These are phyloP conservation scores for Phalaenopsis aphrodite DNA, from an alignment of 106 monocot species.

Conservation along the genomic window DNA sequence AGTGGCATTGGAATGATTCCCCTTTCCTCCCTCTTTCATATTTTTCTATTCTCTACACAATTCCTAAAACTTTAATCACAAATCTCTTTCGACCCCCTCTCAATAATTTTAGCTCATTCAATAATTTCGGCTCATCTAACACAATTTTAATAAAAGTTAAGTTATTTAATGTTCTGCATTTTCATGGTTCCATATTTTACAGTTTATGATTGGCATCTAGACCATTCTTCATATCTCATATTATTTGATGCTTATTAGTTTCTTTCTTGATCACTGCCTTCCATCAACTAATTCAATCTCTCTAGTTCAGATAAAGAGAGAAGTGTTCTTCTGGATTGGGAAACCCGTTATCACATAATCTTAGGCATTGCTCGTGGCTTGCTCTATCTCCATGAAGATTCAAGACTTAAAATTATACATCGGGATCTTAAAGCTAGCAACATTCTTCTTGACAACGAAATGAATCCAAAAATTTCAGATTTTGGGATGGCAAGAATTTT, in stretches of 20 bases:
- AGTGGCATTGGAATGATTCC: too few species aligned
- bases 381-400: constrained; percentile 51
- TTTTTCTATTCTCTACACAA: background rate
- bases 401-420: constrained; percentile 35
- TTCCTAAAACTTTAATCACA: background rate
- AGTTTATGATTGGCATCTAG: background rate
- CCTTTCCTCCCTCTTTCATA: background rate
- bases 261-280: background rate
- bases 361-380: constrained; percentile 37
- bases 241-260: background rate
- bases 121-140: too few species aligned
- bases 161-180: background rate
- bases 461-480: constrained; percentile 55
- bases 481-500: constrained; percentile 53
- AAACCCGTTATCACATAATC: constrained; percentile 28
- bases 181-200: background rate
- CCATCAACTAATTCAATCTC: background rate
- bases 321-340: constrained; percentile 24
- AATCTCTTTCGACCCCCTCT: background rate
- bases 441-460: constrained; percentile 38
- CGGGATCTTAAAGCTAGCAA: constrained; percentile 52
- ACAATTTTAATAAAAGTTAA: background rate
- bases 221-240: background rate
- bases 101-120: background rate
- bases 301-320: constrained; percentile 3